phyloP scores from a whole-genome alignment of 1,139 yeast genomes.

The Zygosaccharomyces sapae region DNA sequence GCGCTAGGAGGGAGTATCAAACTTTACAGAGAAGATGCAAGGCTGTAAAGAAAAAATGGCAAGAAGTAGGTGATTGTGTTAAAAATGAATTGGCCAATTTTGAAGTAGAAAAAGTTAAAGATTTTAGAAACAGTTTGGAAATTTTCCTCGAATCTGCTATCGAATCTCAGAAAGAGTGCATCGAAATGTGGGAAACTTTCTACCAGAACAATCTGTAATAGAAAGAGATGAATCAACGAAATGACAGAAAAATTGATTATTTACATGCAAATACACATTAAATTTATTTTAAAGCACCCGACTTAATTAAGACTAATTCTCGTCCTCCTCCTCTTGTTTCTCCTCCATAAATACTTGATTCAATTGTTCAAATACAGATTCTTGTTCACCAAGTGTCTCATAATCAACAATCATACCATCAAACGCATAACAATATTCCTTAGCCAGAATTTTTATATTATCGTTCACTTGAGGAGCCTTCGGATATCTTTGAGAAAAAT shows the following conservation, averaged over 20 bases:
- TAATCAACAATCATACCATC: slow-evolving; percentile 55
- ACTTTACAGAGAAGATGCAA: slow-evolving; percentile 55
- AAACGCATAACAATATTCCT: slow-evolving; percentile 49
- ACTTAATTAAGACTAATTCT: slow-evolving; percentile 6
- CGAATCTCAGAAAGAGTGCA: slow-evolving; percentile 90
- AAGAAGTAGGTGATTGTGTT: slow-evolving; percentile 58
- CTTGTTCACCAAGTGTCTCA: slow-evolving; percentile 42
- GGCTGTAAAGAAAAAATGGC: slow-evolving; percentile 56
- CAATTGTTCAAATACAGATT: slow-evolving; percentile 27
- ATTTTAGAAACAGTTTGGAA: slow-evolving; percentile 86
- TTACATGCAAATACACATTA: slow-evolving; percentile 4
- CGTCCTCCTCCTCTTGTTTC: slow-evolving; percentile 24
- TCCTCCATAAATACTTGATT: slow-evolving; percentile 35
- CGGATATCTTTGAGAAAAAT: slow-evolving; percentile 88
- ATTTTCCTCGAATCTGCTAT: slow-evolving; percentile 85
- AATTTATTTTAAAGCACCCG: background rate
- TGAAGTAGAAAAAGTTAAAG: slow-evolving; percentile 73
- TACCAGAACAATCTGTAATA: slow-evolving; percentile 41
- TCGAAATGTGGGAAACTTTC: slow-evolving; percentile 93
- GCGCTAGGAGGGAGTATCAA: slow-evolving; percentile 54
- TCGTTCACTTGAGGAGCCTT: slow-evolving; percentile 46
- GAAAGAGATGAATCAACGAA: slow-evolving; percentile 7
- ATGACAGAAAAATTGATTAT: background rate
- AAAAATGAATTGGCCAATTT: slow-evolving; percentile 64
- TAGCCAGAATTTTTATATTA: slow-evolving; percentile 31